phyloP scores from a whole-genome alignment of 352 stramenopile genomes.

The Pythium dissotocum region DNA sequence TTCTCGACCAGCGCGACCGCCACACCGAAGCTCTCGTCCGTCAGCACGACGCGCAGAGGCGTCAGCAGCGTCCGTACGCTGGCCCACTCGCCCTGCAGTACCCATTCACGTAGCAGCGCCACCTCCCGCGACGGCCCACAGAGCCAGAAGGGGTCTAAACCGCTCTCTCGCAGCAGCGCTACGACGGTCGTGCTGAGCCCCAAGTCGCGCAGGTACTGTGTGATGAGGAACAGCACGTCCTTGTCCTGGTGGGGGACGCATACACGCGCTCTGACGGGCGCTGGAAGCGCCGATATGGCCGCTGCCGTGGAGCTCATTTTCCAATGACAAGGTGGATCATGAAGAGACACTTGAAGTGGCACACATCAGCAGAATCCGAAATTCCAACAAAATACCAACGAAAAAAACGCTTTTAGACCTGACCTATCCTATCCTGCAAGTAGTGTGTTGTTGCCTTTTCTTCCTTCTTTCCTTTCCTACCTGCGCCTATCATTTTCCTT shows the following conservation, averaged over 20 bases:
- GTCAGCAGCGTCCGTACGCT: constrained; percentile 40
- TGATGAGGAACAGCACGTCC: constrained; percentile 59
- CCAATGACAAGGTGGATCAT: neutral
- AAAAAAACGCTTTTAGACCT: constrained; percentile 1
- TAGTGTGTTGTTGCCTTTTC: neutral
- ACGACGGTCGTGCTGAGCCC: constrained; percentile 43
- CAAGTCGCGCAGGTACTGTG: constrained; percentile 42
- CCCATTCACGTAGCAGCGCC: constrained; percentile 48
- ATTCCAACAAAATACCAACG: constrained; percentile 4
- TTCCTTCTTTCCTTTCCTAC: neutral
- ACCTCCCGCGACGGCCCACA: constrained; percentile 49
- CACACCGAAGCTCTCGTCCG: constrained; percentile 19
- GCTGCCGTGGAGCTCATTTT: neutral
- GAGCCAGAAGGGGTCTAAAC: constrained; percentile 58
- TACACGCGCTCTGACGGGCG: constrained; percentile 9
- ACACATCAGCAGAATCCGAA: constrained; percentile 5
- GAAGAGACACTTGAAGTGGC: constrained; percentile 8
- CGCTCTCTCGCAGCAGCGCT: constrained; percentile 53
- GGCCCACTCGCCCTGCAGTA: constrained; percentile 49
- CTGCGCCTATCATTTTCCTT: neutral
- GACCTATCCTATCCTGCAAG: constrained; percentile 6
- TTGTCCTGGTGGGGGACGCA: constrained; percentile 8
- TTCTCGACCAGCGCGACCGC: constrained; percentile 34
- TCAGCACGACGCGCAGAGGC: constrained; percentile 33
- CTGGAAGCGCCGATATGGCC: neutral